Conservation (phyloP, 139 green algal species). For the Gonium pectorale region DNA sequence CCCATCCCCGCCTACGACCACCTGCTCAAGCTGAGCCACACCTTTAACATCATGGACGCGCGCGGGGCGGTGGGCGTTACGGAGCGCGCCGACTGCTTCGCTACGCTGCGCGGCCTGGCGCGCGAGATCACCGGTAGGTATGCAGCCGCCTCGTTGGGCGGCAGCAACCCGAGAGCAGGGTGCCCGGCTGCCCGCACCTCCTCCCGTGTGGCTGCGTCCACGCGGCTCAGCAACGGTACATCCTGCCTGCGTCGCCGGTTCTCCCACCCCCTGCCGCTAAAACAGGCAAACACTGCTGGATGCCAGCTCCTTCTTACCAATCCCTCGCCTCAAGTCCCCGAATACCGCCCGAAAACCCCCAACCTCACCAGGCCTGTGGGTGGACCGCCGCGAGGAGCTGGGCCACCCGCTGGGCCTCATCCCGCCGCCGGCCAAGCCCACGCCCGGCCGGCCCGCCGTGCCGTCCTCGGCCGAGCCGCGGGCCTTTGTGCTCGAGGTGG, state of each 20-base stretch:
- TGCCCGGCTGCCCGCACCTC: too few species aligned
- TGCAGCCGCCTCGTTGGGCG: too few species aligned
- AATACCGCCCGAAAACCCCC: too few species aligned
- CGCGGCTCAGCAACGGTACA: too few species aligned
- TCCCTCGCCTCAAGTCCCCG: too few species aligned
- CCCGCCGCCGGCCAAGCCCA: slow-evolving; percentile 7
- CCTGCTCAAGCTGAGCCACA: slow-evolving; percentile 96
- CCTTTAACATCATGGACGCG: slow-evolving; percentile 98
- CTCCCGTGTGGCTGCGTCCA: too few species aligned
- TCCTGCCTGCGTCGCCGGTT: too few species aligned
- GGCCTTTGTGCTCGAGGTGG: slow-evolving; percentile 95
- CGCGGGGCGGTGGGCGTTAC: slow-evolving; percentile 94
- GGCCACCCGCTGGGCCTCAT: slow-evolving; percentile 87
- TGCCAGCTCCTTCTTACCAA: too few species aligned
- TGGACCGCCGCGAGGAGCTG: slow-evolving; percentile 91
- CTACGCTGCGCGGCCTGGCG: slow-evolving; percentile 86
- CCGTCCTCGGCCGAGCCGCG: background rate
- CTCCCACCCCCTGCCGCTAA: too few species aligned
- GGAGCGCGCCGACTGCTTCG: slow-evolving; percentile 95
- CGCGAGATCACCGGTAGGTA: slow-evolving; percentile 69
- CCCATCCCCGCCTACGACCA: slow-evolving; percentile 97
- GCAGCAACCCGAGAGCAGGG: background rate
- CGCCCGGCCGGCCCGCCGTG: background rate
- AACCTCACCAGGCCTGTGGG: slow-evolving; percentile 89
- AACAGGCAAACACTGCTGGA: too few species aligned